Evolutionary conservation across 1,284 basidiomycete genomes (phyloP).

Genomic region (Trichosporon sp.): DNA sequence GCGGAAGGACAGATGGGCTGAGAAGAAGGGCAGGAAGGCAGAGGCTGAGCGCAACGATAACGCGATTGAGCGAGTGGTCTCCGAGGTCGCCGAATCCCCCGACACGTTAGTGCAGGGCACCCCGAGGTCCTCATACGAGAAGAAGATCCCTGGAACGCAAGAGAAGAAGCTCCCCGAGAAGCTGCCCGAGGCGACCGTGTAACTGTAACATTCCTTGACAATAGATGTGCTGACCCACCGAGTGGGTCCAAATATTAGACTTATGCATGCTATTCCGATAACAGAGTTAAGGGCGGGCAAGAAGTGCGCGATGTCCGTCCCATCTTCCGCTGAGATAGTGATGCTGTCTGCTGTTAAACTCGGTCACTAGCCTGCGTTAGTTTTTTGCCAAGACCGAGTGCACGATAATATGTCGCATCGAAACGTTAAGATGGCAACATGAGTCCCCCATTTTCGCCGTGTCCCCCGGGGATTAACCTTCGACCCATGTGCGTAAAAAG

Average conservation of each 20-base stretch:
- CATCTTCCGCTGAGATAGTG: neutral
- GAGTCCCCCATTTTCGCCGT: neutral
- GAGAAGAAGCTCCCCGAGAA: neutral
- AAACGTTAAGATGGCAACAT: neutral
- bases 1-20: neutral
- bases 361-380: neutral
- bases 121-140: slow-evolving; percentile 4
- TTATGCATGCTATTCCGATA: slow-evolving; percentile 9
- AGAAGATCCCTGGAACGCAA: neutral
- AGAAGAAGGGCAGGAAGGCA: slow-evolving; percentile 10
- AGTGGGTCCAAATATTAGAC: neutral
- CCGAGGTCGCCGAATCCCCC: slow-evolving; percentile 12
- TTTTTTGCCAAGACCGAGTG: neutral
- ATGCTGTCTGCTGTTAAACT: neutral
- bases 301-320: neutral
- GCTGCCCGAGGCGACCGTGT: neutral
- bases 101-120: slow-evolving; percentile 8
- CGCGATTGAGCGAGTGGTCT: neutral
- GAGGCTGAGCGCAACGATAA: neutral
- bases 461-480: neutral
- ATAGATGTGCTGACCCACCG: neutral
- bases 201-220: neutral
- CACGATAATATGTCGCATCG: slow-evolving; percentile 5
- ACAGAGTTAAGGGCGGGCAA: neutral
- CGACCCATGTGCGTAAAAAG: neutral